Evolutionary conservation across 306 rosid genomes (phyloP).

Genomic region (Vachellia collinsii): DNA sequence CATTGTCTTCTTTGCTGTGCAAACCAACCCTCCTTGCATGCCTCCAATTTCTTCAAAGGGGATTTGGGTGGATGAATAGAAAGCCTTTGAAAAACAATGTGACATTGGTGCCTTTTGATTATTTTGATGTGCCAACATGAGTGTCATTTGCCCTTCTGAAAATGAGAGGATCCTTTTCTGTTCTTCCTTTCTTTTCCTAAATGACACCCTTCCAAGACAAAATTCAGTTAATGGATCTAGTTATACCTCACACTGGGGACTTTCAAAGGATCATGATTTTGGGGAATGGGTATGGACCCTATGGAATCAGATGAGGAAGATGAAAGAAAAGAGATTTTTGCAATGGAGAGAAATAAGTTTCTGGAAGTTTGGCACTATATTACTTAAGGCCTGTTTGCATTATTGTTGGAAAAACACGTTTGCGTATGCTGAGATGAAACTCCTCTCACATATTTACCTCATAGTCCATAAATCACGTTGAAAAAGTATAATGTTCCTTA

Average conservation of each 20-base stretch:
- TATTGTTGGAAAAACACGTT: too few relatives aligned
- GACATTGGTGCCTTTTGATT: background rate
- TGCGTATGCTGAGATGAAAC: too few relatives aligned
- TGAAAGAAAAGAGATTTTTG: constrained; percentile 2
- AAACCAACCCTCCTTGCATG: background rate
- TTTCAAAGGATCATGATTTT: background rate
- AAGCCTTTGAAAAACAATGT: background rate
- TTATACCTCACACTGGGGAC: background rate
- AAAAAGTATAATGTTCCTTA: too few relatives aligned
- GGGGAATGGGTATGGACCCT: background rate
- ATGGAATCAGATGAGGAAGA: background rate
- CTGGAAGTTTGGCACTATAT: background rate
- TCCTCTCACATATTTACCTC: too few relatives aligned
- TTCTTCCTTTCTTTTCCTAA: background rate
- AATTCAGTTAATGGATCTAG: background rate
- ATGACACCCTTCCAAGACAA: background rate
- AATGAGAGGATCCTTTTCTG: background rate
- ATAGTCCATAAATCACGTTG: too few relatives aligned
- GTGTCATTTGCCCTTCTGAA: background rate
- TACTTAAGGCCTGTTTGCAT: background rate
- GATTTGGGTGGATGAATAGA: background rate
- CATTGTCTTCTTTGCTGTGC: background rate
- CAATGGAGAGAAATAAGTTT: constrained; percentile 1
- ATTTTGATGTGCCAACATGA: background rate
- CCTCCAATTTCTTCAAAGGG: background rate